Base-by-base conservation (phyloP, 805 yeast species). In the Candida sanyiensis region DNA sequence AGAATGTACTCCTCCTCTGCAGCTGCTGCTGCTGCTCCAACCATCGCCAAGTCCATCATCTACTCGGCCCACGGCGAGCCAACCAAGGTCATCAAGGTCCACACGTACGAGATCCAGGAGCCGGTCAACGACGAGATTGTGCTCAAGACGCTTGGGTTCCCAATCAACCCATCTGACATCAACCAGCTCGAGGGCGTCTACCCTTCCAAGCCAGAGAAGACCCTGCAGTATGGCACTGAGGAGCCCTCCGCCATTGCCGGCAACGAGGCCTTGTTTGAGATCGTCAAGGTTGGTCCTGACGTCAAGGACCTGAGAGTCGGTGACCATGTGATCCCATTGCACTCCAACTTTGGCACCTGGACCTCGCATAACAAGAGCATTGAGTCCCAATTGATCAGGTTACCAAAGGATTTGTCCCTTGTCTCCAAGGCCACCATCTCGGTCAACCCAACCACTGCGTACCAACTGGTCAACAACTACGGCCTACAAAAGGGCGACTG, bases 401-500 rank as follows among this genome's bases (percentile, higher is more conserved):
- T 89, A 35, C 59, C 64, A 21, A 61, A 62, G 17, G 77, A 28
- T 5, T 58, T 82, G 12, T 58, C 71, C 12, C 49, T 70, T 12
- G 68, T 67, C 44, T 78, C 80, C 43, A 96, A 93, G 16, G 95
- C 97, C 9, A 88, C 97, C 5, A 76, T 90, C 21, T 69, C 87
- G 6, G 97, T 93, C 35, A 93, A 93, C 59, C 97, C 98, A 4
- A 73, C 84, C 35, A 86, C 96, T 8, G 98, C 97, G 0, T 86
- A 78, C 53, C 84, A 86, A 61, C 74, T 93, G 84, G 79, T 90
- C 45, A 77, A 82, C 13, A 73, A 81, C 60, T 83, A 76, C 58
- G 57, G 64, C 5, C 38, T 50, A 20, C 37, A 54, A 13, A 57
- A 67, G 58, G 67, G 66, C 28, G 89, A 89, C 59, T 93, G 96